Conservation (phyloP, 2,329 filamentous ascomycete genomes). For the Apiospora arundinis region DNA sequence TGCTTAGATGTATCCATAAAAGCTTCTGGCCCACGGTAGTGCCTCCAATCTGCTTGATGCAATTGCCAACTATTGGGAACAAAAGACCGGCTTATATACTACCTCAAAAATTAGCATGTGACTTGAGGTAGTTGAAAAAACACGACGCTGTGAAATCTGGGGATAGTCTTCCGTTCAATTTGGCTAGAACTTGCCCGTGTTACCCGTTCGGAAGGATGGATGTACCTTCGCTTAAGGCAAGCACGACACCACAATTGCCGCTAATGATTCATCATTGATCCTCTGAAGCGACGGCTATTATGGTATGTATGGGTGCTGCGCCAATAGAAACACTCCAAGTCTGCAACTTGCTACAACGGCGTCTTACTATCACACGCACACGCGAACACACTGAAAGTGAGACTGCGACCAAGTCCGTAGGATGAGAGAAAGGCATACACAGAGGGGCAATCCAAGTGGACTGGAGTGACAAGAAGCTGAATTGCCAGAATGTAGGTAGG, state of each 20-base stretch:
- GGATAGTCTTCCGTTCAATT: not conserved
- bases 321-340: not conserved
- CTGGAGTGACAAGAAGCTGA: too few species aligned
- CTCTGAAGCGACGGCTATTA: not conserved
- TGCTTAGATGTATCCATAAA: not conserved
- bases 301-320: not conserved
- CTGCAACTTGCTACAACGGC: not conserved
- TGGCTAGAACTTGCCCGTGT: not conserved
- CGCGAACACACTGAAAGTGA: not conserved
- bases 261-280: slow-evolving; percentile 6
- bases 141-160: not conserved
- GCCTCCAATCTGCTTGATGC: not conserved
- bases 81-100: not conserved
- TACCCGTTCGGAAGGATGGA: not conserved
- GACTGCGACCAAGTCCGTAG: not conserved
- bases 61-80: not conserved
- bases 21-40: not conserved
- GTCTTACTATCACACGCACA: not conserved
- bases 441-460: not conserved
- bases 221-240: not conserved
- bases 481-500: not conserved
- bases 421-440: not conserved
- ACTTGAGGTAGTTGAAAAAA: not conserved
- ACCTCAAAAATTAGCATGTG: not conserved
- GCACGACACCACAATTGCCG: not conserved